phyloP scores from a whole-genome alignment of 1,284 basidiomycete genomes.

The Papiliotrema terrestris region DNA sequence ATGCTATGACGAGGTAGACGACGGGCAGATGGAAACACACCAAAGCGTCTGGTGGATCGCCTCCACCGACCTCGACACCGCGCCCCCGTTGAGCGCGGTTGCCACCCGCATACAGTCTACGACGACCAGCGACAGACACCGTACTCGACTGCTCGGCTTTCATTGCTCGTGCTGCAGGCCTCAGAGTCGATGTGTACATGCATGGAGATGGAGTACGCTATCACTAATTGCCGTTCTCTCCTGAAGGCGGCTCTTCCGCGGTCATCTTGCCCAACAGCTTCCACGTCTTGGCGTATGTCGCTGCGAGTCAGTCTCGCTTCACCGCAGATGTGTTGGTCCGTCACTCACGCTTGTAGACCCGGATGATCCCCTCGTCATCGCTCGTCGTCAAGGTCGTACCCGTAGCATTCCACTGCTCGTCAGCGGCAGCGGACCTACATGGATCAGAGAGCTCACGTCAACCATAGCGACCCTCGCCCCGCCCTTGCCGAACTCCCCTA shows the following conservation, averaged over 20 bases:
- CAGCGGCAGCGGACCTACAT: conserved; percentile 1
- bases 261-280: conserved; percentile 47
- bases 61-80: conserved; percentile 4
- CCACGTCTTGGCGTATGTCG: conserved; percentile 48
- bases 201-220: too few species aligned
- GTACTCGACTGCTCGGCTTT: too few species aligned
- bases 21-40: not conserved
- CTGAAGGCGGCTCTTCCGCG: conserved; percentile 41
- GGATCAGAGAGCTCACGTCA: conserved; percentile 57
- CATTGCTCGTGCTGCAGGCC: too few species aligned
- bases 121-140: too few species aligned
- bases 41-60: conserved; percentile 5
- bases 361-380: conserved; percentile 81
- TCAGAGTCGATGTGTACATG: too few species aligned
- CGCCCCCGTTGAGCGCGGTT: not conserved
- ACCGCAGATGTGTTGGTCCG: not conserved
- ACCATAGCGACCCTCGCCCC: conserved; percentile 81
- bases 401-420: conserved; percentile 45
- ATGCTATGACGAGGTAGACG: not conserved
- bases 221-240: too few species aligned
- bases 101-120: not conserved
- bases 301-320: conserved; percentile 24
- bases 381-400: conserved; percentile 84
- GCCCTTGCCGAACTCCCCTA: conserved; percentile 78
- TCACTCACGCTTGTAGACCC: conserved; percentile 72